phyloP scores from a whole-genome alignment of 257 asterid species.

The Solanum virginianum region DNA sequence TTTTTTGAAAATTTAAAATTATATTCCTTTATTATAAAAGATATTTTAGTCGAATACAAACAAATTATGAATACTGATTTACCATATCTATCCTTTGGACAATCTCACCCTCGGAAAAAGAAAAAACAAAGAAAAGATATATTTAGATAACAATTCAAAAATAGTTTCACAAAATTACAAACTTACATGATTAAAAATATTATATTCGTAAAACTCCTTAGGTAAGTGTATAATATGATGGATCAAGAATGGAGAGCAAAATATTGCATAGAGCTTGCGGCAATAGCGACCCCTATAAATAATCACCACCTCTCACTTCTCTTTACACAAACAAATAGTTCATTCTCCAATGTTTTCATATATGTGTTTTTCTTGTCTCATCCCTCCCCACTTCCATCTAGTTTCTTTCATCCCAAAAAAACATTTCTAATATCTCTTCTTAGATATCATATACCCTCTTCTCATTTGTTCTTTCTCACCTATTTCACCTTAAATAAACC shows the following conservation, averaged over 20 bases:
- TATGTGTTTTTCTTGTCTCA: not conserved
- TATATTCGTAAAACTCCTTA: not conserved
- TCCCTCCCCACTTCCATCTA: not conserved
- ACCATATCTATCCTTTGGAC: not conserved
- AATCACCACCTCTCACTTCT: constrained; percentile 8
- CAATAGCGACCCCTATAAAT: constrained; percentile 46
- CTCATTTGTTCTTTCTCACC: not conserved
- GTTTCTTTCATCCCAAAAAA: not conserved
- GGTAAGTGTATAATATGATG: not conserved
- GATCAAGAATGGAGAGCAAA: not conserved
- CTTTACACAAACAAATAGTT: not conserved
- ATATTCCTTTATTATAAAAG: not conserved
- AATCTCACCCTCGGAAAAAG: not conserved
- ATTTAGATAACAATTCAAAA: not conserved
- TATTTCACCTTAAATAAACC: not conserved
- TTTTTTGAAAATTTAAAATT: not conserved
- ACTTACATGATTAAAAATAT: not conserved
- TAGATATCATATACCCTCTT: not conserved
- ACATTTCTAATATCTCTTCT: not conserved
- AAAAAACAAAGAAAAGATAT: not conserved
- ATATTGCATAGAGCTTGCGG: constrained; percentile 30
- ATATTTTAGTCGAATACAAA: not conserved
- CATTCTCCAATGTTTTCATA: not conserved
- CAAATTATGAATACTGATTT: not conserved
- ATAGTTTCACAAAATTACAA: not conserved